phyloP scores from a whole-genome alignment of 192 early-diverging fungal species.

The Phycomyces blakesleeanus region DNA sequence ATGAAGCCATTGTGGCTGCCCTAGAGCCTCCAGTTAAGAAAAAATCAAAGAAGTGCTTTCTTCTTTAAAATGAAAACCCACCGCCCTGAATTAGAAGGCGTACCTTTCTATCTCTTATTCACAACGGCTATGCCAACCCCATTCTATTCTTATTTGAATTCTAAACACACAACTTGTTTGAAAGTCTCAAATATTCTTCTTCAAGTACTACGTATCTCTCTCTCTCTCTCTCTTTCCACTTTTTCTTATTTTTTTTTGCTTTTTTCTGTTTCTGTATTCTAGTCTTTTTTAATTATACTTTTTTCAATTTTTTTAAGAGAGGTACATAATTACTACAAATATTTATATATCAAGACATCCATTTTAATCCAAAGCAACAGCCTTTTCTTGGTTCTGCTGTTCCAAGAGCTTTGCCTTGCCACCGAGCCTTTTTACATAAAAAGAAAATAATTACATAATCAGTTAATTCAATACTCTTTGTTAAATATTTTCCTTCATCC shows the following conservation, averaged over 20 bases:
- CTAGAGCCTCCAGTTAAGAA: constrained; percentile 79
- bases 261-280: too few relatives aligned
- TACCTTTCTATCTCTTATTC: not conserved
- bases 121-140: too few relatives aligned
- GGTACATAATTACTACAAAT: not conserved
- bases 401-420: not conserved
- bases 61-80: constrained; percentile 74
- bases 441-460: not conserved
- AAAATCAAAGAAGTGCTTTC: constrained; percentile 74
- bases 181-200: too few relatives aligned
- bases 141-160: too few relatives aligned
- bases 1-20: constrained; percentile 97
- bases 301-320: too few relatives aligned
- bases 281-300: too few relatives aligned
- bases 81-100: too few relatives aligned
- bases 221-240: too few relatives aligned
- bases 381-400: not conserved
- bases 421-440: not conserved
- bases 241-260: too few relatives aligned
- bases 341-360: not conserved
- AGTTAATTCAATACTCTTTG: not conserved
- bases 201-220: too few relatives aligned
- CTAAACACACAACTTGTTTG: too few relatives aligned
- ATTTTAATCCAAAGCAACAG: not conserved
- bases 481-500: not conserved